phyloP scores from a whole-genome alignment of 1,284 basidiomycete genomes.

The Schizophyllum commune region DNA sequence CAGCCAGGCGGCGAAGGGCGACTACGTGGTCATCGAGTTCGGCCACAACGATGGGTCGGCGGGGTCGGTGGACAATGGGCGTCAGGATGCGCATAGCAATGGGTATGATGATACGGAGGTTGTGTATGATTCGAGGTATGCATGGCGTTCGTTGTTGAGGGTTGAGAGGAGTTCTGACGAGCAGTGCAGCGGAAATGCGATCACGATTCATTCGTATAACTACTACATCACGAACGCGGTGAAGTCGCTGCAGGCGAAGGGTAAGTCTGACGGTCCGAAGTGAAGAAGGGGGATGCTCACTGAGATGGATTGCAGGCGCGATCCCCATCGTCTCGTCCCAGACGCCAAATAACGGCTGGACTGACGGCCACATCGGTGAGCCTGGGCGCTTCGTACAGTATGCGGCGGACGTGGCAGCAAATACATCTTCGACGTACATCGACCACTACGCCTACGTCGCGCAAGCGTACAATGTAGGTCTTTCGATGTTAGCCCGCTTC shows the following conservation, averaged over 20 bases:
- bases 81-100: constrained; percentile 30
- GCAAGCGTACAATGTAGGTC: constrained; percentile 30
- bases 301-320: constrained; percentile 20
- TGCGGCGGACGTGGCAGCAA: constrained; percentile 30
- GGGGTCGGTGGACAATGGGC: constrained; percentile 26
- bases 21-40: constrained; percentile 30
- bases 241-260: constrained; percentile 32
- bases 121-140: constrained; percentile 26
- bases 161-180: not conserved
- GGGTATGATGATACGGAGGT: constrained; percentile 26
- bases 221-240: constrained; percentile 38
- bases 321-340: constrained; percentile 40
- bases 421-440: constrained; percentile 33
- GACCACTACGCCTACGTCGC: constrained; percentile 40
- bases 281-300: not conserved
- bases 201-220: constrained; percentile 32
- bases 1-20: constrained; percentile 27
- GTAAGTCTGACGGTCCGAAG: not conserved
- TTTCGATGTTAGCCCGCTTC: constrained; percentile 19
- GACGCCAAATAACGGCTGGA: constrained; percentile 41
- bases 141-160: not conserved
- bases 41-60: constrained; percentile 17
- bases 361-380: constrained; percentile 21
- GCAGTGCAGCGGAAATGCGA: constrained; percentile 21
- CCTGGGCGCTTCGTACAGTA: constrained; percentile 34